Evolutionary conservation across 2,329 filamentous ascomycete species (phyloP).

Genomic region (Orbilia javanica): DNA sequence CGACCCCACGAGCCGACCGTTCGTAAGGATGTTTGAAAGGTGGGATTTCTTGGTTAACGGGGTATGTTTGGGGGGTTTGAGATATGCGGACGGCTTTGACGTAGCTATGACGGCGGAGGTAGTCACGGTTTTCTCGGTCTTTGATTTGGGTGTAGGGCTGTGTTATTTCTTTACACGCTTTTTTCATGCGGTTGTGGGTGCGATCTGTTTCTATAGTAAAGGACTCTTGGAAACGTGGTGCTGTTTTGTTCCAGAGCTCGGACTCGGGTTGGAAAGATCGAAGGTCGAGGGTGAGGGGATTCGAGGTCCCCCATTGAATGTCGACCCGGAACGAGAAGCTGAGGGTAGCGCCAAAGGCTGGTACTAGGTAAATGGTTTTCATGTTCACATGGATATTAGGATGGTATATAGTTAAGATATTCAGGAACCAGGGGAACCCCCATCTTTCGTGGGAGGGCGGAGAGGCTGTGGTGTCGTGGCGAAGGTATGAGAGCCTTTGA

Average conservation of each 20-base stretch:
- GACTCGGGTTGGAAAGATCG: slow-evolving; percentile 50
- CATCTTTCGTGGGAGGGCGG: slow-evolving; percentile 20
- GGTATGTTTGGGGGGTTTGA: slow-evolving; percentile 34
- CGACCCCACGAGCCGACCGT: slow-evolving; percentile 46
- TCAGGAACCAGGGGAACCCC: slow-evolving; percentile 6
- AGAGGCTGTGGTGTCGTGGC: not conserved
- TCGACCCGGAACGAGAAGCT: slow-evolving; percentile 34
- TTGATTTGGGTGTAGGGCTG: slow-evolving; percentile 44
- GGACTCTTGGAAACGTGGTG: slow-evolving; percentile 34
- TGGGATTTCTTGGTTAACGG: slow-evolving; percentile 17
- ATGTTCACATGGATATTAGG: slow-evolving; percentile 10
- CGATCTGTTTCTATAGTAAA: slow-evolving; percentile 40
- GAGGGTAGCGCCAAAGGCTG: not conserved
- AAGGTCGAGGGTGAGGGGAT: slow-evolving; percentile 44
- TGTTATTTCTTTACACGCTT: slow-evolving; percentile 47
- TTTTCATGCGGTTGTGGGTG: slow-evolving; percentile 50
- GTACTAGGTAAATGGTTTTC: slow-evolving; percentile 5
- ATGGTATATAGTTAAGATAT: not conserved
- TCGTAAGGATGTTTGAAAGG: slow-evolving; percentile 44
- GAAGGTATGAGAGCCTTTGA: slow-evolving; percentile 51
- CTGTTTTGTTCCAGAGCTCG: slow-evolving; percentile 44
- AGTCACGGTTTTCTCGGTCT: slow-evolving; percentile 38
- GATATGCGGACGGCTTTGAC: slow-evolving; percentile 57
- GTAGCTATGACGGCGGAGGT: slow-evolving; percentile 29
- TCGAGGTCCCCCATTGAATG: slow-evolving; percentile 51